These are phyloP conservation scores for Euphorbia neoarborescens DNA, from an alignment of 441 rosid species.

Conservation along the genomic window DNA sequence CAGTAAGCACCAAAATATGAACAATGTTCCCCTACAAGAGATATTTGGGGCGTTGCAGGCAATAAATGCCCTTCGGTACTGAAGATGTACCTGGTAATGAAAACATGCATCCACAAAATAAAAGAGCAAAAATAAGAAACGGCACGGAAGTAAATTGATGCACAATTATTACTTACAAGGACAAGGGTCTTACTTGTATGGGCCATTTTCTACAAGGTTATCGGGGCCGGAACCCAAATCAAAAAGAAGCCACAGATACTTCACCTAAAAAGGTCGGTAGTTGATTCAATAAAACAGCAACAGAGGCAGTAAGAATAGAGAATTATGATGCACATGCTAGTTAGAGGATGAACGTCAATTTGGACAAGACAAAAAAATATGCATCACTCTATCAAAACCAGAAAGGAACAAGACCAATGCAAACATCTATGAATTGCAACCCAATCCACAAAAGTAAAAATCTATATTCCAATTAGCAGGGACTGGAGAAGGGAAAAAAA, in stretches of 20 bases:
- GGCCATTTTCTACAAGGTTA: constrained; percentile 95
- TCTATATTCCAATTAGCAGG: background rate
- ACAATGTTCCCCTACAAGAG: constrained; percentile 74
- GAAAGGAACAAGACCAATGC: background rate
- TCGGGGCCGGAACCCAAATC: constrained; percentile 84
- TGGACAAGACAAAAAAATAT: background rate
- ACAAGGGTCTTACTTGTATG: constrained; percentile 64
- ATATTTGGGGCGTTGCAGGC: constrained; percentile 84
- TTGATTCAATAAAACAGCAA: constrained; percentile 9
- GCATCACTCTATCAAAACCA: background rate
- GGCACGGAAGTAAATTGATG: constrained; percentile 13
- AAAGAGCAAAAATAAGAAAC: background rate
- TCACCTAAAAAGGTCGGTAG: constrained; percentile 45
- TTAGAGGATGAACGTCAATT: background rate
- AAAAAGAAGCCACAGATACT: constrained; percentile 93
- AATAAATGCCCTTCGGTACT: constrained; percentile 90
- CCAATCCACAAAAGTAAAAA: background rate
- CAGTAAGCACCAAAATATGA: constrained; percentile 81
- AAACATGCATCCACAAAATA: constrained; percentile 5
- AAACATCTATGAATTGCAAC: too few relatives aligned
- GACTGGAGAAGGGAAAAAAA: background rate
- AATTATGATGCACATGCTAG: background rate
- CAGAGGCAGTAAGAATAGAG: background rate
- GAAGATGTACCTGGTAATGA: constrained; percentile 58
- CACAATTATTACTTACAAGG: constrained; percentile 7